phyloP scores from a whole-genome alignment of 2,329 filamentous ascomycete genomes.

The Nemania sp. region DNA sequence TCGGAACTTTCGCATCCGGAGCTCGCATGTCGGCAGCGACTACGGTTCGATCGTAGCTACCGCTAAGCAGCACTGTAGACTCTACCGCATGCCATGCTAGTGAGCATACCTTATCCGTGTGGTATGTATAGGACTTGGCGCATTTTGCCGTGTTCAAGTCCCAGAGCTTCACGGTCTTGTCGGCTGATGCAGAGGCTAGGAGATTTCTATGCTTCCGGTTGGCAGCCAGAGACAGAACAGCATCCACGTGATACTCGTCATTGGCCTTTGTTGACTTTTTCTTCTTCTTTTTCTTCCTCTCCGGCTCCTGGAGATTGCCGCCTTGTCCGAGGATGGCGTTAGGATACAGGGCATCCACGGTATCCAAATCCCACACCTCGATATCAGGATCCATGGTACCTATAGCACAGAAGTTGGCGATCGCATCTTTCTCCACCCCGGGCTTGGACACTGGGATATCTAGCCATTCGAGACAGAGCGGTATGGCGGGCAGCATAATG shows the following conservation, averaged over 20 bases:
- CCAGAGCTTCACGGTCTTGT: conserved; percentile 98
- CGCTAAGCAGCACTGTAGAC: conserved; percentile 85
- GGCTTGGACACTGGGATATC: conserved; percentile 84
- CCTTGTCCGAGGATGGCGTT: conserved; percentile 91
- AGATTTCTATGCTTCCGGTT: conserved; percentile 95
- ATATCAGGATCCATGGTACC: conserved; percentile 99
- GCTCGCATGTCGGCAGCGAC: conserved; percentile 97
- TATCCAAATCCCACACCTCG: conserved; percentile 96
- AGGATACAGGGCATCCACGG: conserved; percentile 96
- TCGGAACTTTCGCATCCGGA: conserved; percentile 76
- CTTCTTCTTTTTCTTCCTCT: conserved; percentile 70
- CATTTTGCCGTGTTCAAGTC: conserved; percentile 90
- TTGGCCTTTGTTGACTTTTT: conserved; percentile 90
- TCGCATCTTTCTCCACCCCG: conserved; percentile 62
- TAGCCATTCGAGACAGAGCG: conserved; percentile 93
- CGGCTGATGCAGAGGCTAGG: conserved; percentile 90
- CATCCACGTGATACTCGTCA: conserved; percentile 90
- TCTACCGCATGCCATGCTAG: conserved; percentile 90
- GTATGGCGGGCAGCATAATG: conserved; percentile 97
- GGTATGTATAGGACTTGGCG: conserved; percentile 93
- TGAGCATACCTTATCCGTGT: conserved; percentile 97
- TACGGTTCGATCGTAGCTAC: conserved; percentile 92
- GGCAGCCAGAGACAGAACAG: conserved; percentile 85
- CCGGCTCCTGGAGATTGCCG: conserved; percentile 55
- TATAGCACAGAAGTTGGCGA: conserved; percentile 90